These are phyloP conservation scores for Torulaspora delbrueckii DNA, from an alignment of 805 yeast species.

Conservation along the genomic window DNA sequence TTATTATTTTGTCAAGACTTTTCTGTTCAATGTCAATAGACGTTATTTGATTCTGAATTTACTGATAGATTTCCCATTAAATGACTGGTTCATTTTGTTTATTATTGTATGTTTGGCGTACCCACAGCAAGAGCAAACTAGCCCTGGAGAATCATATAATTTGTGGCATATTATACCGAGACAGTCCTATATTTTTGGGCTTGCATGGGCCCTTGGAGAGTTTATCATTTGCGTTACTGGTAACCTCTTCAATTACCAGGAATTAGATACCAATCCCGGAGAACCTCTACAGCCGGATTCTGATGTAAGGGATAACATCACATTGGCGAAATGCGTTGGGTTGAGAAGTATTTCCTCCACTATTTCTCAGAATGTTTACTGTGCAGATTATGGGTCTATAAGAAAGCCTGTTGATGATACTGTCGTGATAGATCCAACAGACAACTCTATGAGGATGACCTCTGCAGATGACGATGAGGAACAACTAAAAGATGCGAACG, in stretches of 20 bases:
- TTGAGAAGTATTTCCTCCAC: slow-evolving; percentile 35
- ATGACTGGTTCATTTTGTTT: slow-evolving; percentile 37
- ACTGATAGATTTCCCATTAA: slow-evolving; percentile 30
- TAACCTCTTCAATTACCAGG: slow-evolving; percentile 28
- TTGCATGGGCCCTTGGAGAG: slow-evolving; percentile 37
- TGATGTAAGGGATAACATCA: slow-evolving; percentile 28
- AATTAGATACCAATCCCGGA: slow-evolving; percentile 3
- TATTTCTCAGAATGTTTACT: slow-evolving; percentile 33
- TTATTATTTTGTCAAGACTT: slow-evolving; percentile 31
- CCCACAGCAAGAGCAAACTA: slow-evolving; percentile 32
- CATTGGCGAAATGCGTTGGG: slow-evolving; percentile 37
- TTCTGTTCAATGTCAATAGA: slow-evolving; percentile 28
- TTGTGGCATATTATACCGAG: slow-evolving; percentile 40
- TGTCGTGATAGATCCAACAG: slow-evolving; percentile 19
- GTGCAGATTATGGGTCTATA: slow-evolving; percentile 14
- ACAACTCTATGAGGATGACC: slow-evolving; percentile 22
- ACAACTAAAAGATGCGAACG: not conserved
- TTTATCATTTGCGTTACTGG: slow-evolving; percentile 26
- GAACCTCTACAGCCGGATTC: slow-evolving; percentile 1
- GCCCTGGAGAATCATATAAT: not conserved
- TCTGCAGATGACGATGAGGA: slow-evolving; percentile 13
- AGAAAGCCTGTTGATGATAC: slow-evolving; percentile 9
- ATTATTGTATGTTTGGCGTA: slow-evolving; percentile 38
- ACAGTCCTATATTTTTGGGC: slow-evolving; percentile 39
- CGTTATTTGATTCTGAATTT: slow-evolving; percentile 31